Conservation (phyloP, 2,329 filamentous ascomycete species). For the Penicillium sp. region DNA sequence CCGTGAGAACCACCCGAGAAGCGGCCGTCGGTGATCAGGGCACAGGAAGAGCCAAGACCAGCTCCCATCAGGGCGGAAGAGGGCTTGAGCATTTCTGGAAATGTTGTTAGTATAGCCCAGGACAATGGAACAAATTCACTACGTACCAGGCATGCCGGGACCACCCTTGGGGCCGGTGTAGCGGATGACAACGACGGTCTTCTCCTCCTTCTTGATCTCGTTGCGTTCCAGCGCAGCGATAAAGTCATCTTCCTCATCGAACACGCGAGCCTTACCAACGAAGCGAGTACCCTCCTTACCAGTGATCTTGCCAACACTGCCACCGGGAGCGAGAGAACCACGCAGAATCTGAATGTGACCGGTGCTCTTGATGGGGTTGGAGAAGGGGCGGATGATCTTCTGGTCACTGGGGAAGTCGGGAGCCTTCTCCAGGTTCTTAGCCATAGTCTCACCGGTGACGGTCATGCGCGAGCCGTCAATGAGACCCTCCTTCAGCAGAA, state of each 20-base stretch:
- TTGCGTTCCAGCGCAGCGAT: slow-evolving; percentile 62
- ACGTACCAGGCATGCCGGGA: slow-evolving; percentile 59
- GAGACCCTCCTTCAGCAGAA: slow-evolving; percentile 55
- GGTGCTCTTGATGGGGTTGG: slow-evolving; percentile 64
- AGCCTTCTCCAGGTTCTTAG: slow-evolving; percentile 55
- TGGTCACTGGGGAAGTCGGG: slow-evolving; percentile 64
- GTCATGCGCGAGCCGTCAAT: slow-evolving; percentile 59
- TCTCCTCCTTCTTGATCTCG: slow-evolving; percentile 69
- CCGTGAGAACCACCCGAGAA: slow-evolving; percentile 70
- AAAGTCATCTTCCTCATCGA: slow-evolving; percentile 66
- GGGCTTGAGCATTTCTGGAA: slow-evolving; percentile 64
- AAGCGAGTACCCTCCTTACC: slow-evolving; percentile 68
- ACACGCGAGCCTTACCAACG: slow-evolving; percentile 65
- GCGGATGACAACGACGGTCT: slow-evolving; percentile 70
- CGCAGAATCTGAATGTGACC: slow-evolving; percentile 71
- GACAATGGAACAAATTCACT: too few species aligned
- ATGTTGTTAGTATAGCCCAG: too few species aligned
- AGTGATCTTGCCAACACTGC: slow-evolving; percentile 70
- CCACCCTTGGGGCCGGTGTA: slow-evolving; percentile 71
- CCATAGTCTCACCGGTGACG: slow-evolving; percentile 56
- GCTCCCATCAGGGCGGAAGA: slow-evolving; percentile 69
- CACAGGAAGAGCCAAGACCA: slow-evolving; percentile 50
- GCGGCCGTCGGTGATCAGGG: slow-evolving; percentile 65
- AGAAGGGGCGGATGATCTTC: slow-evolving; percentile 64
- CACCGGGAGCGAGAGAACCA: slow-evolving; percentile 64